Evolutionary conservation across 192 early-diverging fungal genomes (phyloP), one percentile per base, ranked within the genome.

Genomic region (Backusella psychrophila): DNA sequence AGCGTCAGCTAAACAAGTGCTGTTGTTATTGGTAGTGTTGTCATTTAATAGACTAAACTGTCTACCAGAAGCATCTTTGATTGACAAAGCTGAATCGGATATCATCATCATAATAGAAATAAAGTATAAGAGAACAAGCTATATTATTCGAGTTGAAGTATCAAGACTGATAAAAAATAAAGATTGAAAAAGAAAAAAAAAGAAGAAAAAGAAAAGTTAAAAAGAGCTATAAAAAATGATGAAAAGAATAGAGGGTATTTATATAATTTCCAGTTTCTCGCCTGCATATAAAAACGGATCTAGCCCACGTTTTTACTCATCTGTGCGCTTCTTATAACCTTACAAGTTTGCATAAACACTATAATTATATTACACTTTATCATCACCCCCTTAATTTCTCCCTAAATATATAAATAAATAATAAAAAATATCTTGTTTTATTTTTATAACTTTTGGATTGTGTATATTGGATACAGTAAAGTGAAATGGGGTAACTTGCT

Each of bases 1-100:
- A 71, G 42, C 15, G 23, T 46, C 29, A 3, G 29, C 6, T 49
- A n/a, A 49, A 49, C 46, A n/a, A n/a, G 19, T 21, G 19, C 5
- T n/a, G 19, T 15, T 49, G 46, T 49, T 49, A 17, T 49, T 49
- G 19, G 52, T 69, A 56, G 31, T 42, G 11, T 63, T 79, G 17
- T 72, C 84, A 75, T 89, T 89, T 19, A 89, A 74, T 21, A 89
- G 78, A 44, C 85, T 89, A 70, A 89, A 79, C 63, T 85, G 81
- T 35, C 82, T 66, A 23, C 88, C 88, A 19, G 82, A 82, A 52
- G 87, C 79, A 73, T 88, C 84, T n/a, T 81, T 87, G 68, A 88
- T 81, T 31, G 84, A 89, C 21, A 89, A 75, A 31, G 53, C 4
- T 52, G 71, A 66, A 49, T 78, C 77, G 11, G 33, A 63, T 38